phyloP scores from a whole-genome alignment of 805 yeast genomes.

The Pichia manshurica region DNA sequence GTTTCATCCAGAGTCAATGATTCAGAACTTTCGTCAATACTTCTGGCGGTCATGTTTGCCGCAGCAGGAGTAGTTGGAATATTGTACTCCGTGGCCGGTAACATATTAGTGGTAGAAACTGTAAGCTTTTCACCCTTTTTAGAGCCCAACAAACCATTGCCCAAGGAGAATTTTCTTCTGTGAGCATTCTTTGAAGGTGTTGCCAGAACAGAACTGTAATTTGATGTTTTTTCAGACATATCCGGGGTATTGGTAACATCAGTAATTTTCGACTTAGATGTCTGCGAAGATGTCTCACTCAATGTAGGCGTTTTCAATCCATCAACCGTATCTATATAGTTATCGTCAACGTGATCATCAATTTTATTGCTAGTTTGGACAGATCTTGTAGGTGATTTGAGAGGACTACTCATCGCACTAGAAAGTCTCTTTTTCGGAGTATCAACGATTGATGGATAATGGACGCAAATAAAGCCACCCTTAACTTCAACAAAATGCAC shows the following conservation, averaged over 20 bases:
- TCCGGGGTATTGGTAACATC: constrained; percentile 19
- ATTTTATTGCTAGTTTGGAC: constrained; percentile 1
- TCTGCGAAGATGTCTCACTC: constrained; percentile 19
- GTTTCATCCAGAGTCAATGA: constrained; percentile 52
- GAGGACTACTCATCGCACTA: constrained; percentile 4
- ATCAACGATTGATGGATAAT: constrained; percentile 44
- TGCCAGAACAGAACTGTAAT: constrained; percentile 1
- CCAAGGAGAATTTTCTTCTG: constrained; percentile 59
- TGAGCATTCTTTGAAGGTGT: constrained; percentile 38
- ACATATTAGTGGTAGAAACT: constrained; percentile 19
- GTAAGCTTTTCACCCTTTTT: constrained; percentile 35
- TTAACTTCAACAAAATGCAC: constrained; percentile 83
- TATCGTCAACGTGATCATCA: constrained; percentile 18
- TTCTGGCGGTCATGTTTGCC: constrained; percentile 29
- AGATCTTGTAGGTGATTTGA: constrained; percentile 11
- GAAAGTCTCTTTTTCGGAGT: constrained; percentile 4
- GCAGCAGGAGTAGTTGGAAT: constrained; percentile 37
- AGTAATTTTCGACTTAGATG: constrained; percentile 15
- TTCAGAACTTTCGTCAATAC: constrained; percentile 50
- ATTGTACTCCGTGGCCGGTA: constrained; percentile 38
- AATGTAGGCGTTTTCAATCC: constrained; percentile 13
- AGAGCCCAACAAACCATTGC: constrained; percentile 47
- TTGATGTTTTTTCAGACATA: constrained; percentile 33
- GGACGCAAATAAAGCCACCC: constrained; percentile 88
- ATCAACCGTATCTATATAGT: constrained; percentile 13